These are phyloP conservation scores for Colletotrichum agaves DNA, from an alignment of 2,329 filamentous ascomycete genomes.

Conservation along the genomic window DNA sequence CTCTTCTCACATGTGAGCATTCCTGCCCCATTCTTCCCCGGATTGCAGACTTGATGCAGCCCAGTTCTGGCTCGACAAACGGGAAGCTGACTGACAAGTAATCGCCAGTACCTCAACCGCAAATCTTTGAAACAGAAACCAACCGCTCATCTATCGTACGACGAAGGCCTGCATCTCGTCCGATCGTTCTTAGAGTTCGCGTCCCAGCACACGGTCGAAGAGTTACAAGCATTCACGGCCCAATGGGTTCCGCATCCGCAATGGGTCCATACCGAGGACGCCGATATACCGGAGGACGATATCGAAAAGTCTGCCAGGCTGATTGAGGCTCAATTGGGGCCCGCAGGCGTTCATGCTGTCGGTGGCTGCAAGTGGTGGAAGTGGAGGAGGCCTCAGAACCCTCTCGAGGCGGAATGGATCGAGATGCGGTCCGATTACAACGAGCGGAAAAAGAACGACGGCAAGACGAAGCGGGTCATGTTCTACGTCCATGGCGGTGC, in stretches of 20 bases:
- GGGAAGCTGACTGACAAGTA: neutral
- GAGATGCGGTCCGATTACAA: conserved; percentile 90
- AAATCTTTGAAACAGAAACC: conserved; percentile 81
- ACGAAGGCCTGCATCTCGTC: conserved; percentile 89
- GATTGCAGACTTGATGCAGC: conserved; percentile 10
- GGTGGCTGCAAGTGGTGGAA: conserved; percentile 91
- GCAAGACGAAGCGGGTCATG: conserved; percentile 80
- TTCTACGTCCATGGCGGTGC: conserved; percentile 94
- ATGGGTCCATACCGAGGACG: conserved; percentile 84
- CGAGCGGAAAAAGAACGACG: conserved; percentile 71
- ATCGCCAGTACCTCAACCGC: conserved; percentile 79
- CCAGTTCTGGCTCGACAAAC: neutral
- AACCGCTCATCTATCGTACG: conserved; percentile 91
- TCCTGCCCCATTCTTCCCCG: conserved; percentile 9
- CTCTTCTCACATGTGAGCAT: conserved; percentile 82
- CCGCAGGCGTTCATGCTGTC: conserved; percentile 76
- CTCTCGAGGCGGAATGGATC: conserved; percentile 90
- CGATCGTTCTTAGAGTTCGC: conserved; percentile 87
- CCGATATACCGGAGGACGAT: conserved; percentile 72
- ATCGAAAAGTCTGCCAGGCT: conserved; percentile 73
- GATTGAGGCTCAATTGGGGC: conserved; percentile 79
- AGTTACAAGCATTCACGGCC: conserved; percentile 88
- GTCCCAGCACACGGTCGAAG: conserved; percentile 90
- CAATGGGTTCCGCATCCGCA: conserved; percentile 92
- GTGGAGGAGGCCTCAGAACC: conserved; percentile 76